These are phyloP conservation scores for Auricularia sp. DNA, from an alignment of 768 basidiomycete species.

Conservation along the genomic window DNA sequence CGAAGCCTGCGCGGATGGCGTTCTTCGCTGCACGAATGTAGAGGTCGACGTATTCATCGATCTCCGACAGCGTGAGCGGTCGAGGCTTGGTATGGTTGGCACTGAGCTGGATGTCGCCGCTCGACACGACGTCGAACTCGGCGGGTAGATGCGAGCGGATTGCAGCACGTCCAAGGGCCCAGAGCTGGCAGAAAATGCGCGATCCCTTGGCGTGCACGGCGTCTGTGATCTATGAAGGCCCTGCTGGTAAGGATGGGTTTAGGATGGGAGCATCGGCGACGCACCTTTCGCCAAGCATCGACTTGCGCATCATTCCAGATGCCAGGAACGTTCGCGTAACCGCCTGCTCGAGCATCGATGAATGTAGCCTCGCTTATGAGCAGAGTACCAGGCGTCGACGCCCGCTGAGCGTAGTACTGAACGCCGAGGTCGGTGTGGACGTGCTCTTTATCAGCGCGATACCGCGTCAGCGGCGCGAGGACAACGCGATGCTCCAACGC, in stretches of 20 bases:
- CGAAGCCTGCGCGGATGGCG: slow-evolving; percentile 46
- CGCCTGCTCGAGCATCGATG: slow-evolving; percentile 18
- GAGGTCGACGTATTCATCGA: slow-evolving; percentile 36
- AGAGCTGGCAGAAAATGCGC: slow-evolving; percentile 45
- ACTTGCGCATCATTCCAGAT: slow-evolving; percentile 56
- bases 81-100: slow-evolving; percentile 15
- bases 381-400: slow-evolving; percentile 16
- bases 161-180: slow-evolving; percentile 44
- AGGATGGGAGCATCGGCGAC: slow-evolving; percentile 7
- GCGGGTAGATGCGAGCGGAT: neutral
- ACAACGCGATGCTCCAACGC: slow-evolving; percentile 14
- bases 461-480: slow-evolving; percentile 16
- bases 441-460: slow-evolving; percentile 11
- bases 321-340: slow-evolving; percentile 40
- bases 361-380: slow-evolving; percentile 27
- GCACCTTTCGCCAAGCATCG: slow-evolving; percentile 41
- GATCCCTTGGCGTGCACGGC: slow-evolving; percentile 46
- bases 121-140: slow-evolving; percentile 4
- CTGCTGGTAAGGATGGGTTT: neutral
- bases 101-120: neutral
- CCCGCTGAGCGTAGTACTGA: slow-evolving; percentile 12
- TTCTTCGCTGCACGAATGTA: slow-evolving; percentile 47
- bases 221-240: slow-evolving; percentile 36
- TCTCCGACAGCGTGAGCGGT: slow-evolving; percentile 36
- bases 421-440: slow-evolving; percentile 10